phyloP scores from a whole-genome alignment of 1,284 basidiomycete genomes.

The Melampsora americana region DNA sequence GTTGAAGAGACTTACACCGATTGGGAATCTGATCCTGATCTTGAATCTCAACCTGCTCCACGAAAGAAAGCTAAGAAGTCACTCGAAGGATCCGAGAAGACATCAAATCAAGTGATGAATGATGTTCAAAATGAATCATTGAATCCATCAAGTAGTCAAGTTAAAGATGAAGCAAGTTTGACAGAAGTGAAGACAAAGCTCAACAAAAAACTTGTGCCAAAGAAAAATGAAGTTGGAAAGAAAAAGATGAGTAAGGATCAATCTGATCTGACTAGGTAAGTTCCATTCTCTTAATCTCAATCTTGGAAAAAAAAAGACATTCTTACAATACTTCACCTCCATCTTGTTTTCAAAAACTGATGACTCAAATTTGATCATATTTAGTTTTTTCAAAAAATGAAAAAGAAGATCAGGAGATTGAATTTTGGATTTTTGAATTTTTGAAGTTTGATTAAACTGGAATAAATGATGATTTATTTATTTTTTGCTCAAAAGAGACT shows the following conservation, averaged over 20 bases:
- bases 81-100: neutral
- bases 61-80: neutral
- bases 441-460: neutral
- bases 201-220: neutral
- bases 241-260: neutral
- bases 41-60: neutral
- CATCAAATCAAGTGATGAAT: neutral
- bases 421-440: neutral
- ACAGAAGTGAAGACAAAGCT: neutral
- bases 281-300: neutral
- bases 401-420: neutral
- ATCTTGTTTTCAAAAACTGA: neutral
- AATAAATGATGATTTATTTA: neutral
- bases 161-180: neutral
- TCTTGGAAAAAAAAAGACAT: no score
- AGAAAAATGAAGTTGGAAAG: neutral
- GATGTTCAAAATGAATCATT: neutral
- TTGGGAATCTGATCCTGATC: conserved; percentile 17
- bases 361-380: neutral
- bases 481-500: neutral
- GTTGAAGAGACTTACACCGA: conserved; percentile 40
- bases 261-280: neutral
- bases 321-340: no score
- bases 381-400: neutral
- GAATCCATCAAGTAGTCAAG: neutral